Conservation (phyloP, 2,329 filamentous ascomycete genomes). For the Aureobasidium mangrovei region DNA sequence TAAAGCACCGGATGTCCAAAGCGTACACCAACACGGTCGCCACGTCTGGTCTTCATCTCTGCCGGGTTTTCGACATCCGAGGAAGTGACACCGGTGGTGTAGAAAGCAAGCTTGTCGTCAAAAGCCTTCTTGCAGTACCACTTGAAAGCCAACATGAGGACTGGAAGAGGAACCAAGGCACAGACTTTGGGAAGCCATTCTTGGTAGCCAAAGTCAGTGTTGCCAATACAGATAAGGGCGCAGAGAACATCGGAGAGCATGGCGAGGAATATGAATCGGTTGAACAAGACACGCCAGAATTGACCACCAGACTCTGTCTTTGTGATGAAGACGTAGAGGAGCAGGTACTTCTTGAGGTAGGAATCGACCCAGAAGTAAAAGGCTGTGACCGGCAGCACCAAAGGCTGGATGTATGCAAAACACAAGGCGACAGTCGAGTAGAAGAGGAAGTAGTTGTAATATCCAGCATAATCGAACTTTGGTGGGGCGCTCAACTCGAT, state of each 20-base stretch:
- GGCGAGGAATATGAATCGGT: slow-evolving; percentile 77
- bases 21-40: slow-evolving; percentile 61
- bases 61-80: slow-evolving; percentile 24
- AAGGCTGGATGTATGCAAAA: slow-evolving; percentile 76
- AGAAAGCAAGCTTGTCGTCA: slow-evolving; percentile 73
- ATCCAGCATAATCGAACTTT: slow-evolving; percentile 87
- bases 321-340: slow-evolving; percentile 87
- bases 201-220: slow-evolving; percentile 37
- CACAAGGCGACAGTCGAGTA: slow-evolving; percentile 84
- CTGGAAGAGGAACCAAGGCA: slow-evolving; percentile 59
- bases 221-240: slow-evolving; percentile 65
- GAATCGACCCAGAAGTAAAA: slow-evolving; percentile 84
- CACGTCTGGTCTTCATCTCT: slow-evolving; percentile 42
- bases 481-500: slow-evolving; percentile 91
- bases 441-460: slow-evolving; percentile 97
- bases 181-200: slow-evolving; percentile 58
- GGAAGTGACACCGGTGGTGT: slow-evolving; percentile 56
- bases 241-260: slow-evolving; percentile 72
- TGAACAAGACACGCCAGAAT: slow-evolving; percentile 87
- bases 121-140: slow-evolving; percentile 68
- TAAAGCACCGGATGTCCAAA: slow-evolving; percentile 91
- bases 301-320: slow-evolving; percentile 92
- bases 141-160: slow-evolving; percentile 78
- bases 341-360: slow-evolving; percentile 87
- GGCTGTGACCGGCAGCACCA: slow-evolving; percentile 77